phyloP scores from a whole-genome alignment of 2,329 filamentous ascomycete species.

The Ophiostoma novo-ulmi region DNA sequence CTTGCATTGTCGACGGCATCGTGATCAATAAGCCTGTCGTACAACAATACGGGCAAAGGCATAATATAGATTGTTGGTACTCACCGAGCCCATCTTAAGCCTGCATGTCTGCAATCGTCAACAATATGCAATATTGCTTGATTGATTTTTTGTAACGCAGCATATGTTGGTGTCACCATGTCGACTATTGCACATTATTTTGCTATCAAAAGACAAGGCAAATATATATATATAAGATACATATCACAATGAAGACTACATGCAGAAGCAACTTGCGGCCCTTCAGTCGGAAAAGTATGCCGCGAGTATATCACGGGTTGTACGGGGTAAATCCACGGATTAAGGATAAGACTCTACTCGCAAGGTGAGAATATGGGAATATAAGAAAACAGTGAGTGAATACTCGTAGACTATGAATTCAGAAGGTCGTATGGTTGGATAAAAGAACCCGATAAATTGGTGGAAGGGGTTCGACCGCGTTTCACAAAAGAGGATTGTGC shows the following conservation, averaged over 20 bases:
- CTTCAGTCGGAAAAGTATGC: too few relatives aligned
- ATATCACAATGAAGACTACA: not conserved
- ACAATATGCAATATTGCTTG: not conserved
- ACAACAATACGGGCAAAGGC: not conserved
- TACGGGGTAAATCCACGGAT: too few relatives aligned
- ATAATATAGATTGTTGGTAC: not conserved
- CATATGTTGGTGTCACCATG: not conserved
- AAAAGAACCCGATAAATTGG: not conserved
- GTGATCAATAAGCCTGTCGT: not conserved
- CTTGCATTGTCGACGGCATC: not conserved
- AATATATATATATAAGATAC: not conserved
- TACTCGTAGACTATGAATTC: not conserved
- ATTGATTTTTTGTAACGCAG: not conserved
- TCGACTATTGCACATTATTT: not conserved
- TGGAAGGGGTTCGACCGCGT: conserved; percentile 5
- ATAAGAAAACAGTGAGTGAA: too few relatives aligned
- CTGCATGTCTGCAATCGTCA: not conserved
- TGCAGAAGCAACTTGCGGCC: too few relatives aligned
- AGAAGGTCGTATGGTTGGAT: not conserved
- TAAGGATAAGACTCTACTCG: too few relatives aligned
- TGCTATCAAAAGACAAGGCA: not conserved
- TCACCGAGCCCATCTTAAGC: not conserved
- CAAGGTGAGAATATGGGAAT: too few relatives aligned
- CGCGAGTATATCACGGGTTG: too few relatives aligned
- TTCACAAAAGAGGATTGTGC: conserved; percentile 9